Evolutionary conservation across 768 basidiomycete species (phyloP), one percentile per base, ranked within the genome.

Genomic region (Naganishia onofrii): DNA sequence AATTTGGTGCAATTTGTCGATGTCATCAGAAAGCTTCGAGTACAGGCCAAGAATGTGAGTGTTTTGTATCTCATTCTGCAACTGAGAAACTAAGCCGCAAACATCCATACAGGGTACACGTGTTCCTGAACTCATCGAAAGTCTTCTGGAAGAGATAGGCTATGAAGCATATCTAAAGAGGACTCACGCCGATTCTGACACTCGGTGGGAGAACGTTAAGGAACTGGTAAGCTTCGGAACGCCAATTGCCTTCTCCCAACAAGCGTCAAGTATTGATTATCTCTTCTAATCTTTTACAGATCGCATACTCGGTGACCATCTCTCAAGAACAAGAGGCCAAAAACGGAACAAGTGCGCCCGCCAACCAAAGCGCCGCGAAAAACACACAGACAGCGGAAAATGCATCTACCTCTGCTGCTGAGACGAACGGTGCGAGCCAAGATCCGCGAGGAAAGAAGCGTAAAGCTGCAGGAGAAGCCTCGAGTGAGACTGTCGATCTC

Each of bases 191-290:
- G 91, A 93, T 70, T 88, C 85, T 83, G 88, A 89, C 48, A 85
- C 85, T 46, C 83, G 90, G 46, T 89, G 89, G 90, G 90, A 92
- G 80, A 95, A 95, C 78, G 87, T 93, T 0, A 84, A 89, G 74
- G 92, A 93, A 80, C 82, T 95, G 73, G 79, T 77, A 36, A 60
- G 69, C 52, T 7, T 15, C 8, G 4, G 21, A 6, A 23, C 12
- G 48, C 7, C 23, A n/a, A n/a, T n/a, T n/a, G n/a, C n/a, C n/a
- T n/a, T 51, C 1, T 3, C 19, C 12, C 13, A 51, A 31, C 12
- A 9, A 31, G 42, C 5, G 7, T 10, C 72, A 53, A 13, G 9
- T 48, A 10, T 34, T 4, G 31, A 65, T 36, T 17, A 26, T 19
- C 12, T 1, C 31, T 34, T n/a, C 36, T 13, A 2, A 2, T 1